Evolutionary conservation across 2,329 filamentous ascomycete genomes (phyloP), one percentile per base, ranked within the genome.

Genomic region (Chalaropsis ovoidea): DNA sequence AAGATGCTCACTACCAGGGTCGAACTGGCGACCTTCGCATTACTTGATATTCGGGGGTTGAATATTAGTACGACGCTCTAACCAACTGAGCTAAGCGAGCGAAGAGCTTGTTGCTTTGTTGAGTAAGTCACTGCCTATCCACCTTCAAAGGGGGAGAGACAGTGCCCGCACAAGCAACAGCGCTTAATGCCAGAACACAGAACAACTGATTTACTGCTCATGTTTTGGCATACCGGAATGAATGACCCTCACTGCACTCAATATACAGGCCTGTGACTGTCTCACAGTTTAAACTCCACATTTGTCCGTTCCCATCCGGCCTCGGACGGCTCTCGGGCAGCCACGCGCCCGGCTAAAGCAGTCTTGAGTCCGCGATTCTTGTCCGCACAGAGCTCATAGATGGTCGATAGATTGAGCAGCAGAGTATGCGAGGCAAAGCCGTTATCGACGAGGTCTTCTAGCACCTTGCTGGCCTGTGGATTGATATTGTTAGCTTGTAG

Each of bases 341-440:
- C 86, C 19, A 94, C 80, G 63, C 80, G 82, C 70, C 90, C 87
- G 1, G 88, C 86, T 19, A 97, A 78, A 31, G 77, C 78, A 39
- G 82, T 75, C 78, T 97, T 97, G 70, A 88, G 75, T 13, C 81
- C 81, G 61, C 83, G 79, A 52, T 89, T 83, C 68, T 83, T 82
- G 70, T 97, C 92, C 0, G 89, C 92, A 73, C 89, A 94, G 7
- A 97, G 80, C 75, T 97, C 94, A 73, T 95, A 97, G 71, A 96
- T 84, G 0, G 93, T 97, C 11, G 86, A 85, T 13, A 99, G 76
- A 73, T 97, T 97, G 76, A 96, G 95, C 0, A 95, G 82, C 1
- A 96, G 76, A 0, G 89, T 89, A 69, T 89, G 86, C 67, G 93
- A 96, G 0, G 84, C 82, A 49, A 83, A 78, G 0, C 85, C 83